Evolutionary conservation across 345 rosid species (phyloP).

Genomic region (Psidium friedrichsthalianum): DNA sequence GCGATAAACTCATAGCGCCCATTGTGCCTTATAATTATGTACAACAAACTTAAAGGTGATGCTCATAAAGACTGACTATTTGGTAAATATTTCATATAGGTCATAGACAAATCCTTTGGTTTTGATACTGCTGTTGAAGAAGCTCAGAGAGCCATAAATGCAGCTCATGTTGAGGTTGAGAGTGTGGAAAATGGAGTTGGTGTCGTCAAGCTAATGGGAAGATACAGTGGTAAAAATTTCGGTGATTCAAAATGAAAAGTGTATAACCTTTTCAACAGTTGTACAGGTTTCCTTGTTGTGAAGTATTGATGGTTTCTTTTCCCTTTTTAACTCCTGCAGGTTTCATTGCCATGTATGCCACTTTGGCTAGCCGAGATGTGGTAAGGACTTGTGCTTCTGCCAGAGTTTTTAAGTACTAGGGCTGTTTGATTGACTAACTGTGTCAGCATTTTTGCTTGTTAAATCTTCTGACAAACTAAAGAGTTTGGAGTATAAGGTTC

Average conservation of each 20-base stretch:
- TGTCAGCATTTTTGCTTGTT: background rate
- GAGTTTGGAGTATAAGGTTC: background rate
- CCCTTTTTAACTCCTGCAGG: constrained; percentile 35
- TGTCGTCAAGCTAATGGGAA: constrained; percentile 77
- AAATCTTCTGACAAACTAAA: background rate
- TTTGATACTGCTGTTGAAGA: constrained; percentile 98
- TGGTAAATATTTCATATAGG: constrained; percentile 26
- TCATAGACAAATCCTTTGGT: constrained; percentile 93
- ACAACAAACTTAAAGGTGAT: background rate
- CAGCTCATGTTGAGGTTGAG: constrained; percentile 94
- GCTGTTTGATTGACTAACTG: background rate
- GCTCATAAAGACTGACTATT: background rate
- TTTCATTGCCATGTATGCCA: constrained; percentile 87
- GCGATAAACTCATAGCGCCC: background rate
- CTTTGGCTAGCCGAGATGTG: constrained; percentile 95
- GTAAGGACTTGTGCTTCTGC: constrained; percentile 24
- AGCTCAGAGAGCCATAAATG: constrained; percentile 94
- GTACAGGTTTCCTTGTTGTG: background rate
- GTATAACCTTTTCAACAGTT: background rate
- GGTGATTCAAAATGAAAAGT: background rate
- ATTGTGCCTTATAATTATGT: background rate
- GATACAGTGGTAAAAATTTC: constrained; percentile 74
- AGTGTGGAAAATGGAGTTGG: constrained; percentile 98
- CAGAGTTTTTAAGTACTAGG: background rate
- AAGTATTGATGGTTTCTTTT: background rate